Evolutionary conservation across 352 stramenopile species (phyloP).

Genomic region (Stramenopiles sp.): DNA sequence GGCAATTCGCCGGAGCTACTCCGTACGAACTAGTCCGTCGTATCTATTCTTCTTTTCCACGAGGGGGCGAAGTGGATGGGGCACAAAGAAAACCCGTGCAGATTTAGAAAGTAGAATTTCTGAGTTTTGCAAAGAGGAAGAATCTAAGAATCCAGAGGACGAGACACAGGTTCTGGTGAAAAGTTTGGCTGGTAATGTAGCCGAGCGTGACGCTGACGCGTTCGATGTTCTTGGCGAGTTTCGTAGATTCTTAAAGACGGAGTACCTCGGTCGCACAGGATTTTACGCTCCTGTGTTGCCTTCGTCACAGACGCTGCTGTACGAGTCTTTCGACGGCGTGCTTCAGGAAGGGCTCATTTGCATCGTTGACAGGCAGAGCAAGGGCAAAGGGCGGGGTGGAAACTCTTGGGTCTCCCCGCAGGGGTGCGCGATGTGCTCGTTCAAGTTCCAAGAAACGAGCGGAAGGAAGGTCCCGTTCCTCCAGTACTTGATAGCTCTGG

Average conservation of each 20-base stretch:
- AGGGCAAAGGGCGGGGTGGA: conserved; percentile 33
- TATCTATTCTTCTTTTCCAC: too few relatives aligned
- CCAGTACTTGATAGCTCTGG: conserved; percentile 64
- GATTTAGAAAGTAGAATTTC: too few relatives aligned
- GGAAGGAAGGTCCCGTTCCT: conserved; percentile 53
- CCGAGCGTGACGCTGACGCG: too few relatives aligned
- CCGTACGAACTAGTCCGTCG: too few relatives aligned
- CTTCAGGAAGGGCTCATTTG: conserved; percentile 28
- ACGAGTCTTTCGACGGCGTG: conserved; percentile 29
- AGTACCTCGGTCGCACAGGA: conserved; percentile 39
- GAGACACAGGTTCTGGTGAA: too few relatives aligned
- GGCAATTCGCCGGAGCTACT: too few relatives aligned
- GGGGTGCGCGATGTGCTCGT: conserved; percentile 68
- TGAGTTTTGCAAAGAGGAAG: too few relatives aligned
- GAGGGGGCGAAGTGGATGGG: too few relatives aligned
- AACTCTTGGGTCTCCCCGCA: conserved; percentile 63
- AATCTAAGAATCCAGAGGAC: too few relatives aligned
- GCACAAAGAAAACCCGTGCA: too few relatives aligned
- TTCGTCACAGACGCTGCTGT: conserved; percentile 57
- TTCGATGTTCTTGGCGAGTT: too few relatives aligned
- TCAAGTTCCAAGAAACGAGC: conserved; percentile 52
- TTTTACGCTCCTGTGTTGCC: conserved; percentile 41
- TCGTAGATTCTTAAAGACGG: conserved; percentile 26
- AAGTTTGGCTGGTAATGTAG: too few relatives aligned
- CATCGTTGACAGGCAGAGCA: conserved; percentile 33